A percentile compares a stretch with the other conserved stretches of the same genome.
These are phyloP conservation scores for Sugiyamaella pinicola DNA, from an alignment of 1,139 yeast species.

Conservation along the genomic window DNA sequence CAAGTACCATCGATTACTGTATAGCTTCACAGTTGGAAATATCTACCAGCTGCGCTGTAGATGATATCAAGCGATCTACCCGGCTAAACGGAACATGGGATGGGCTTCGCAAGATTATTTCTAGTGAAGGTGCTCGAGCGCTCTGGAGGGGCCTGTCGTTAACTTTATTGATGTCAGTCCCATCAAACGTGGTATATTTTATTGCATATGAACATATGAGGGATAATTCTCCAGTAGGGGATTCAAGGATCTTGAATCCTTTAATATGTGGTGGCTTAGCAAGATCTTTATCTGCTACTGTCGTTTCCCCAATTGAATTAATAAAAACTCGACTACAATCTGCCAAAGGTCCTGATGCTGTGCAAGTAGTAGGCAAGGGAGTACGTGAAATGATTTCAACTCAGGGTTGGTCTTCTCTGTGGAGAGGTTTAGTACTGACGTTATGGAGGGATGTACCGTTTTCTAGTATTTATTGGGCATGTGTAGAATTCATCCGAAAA, in stretches of 20 bases:
- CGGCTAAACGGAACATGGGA: slow-evolving; percentile 63
- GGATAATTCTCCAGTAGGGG: slow-evolving; percentile 65
- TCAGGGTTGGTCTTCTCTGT: slow-evolving; percentile 67
- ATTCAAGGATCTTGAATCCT: slow-evolving; percentile 61
- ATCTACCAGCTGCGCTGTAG: slow-evolving; percentile 39
- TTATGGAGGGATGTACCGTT: slow-evolving; percentile 98
- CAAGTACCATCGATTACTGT: slow-evolving; percentile 46
- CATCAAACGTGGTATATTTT: slow-evolving; percentile 90
- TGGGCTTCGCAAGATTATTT: slow-evolving; percentile 66
- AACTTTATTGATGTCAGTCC: slow-evolving; percentile 85
- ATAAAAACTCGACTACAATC: slow-evolving; percentile 88
- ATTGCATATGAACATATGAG: slow-evolving; percentile 88
- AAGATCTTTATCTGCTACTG: slow-evolving; percentile 78
- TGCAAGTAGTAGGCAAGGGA: slow-evolving; percentile 53
- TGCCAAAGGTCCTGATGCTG: slow-evolving; percentile 46
- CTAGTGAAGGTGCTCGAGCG: slow-evolving; percentile 72
- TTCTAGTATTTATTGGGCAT: slow-evolving; percentile 92
- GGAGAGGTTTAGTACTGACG: slow-evolving; percentile 84
- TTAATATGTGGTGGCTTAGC: slow-evolving; percentile 85
- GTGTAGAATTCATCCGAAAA: slow-evolving; percentile 45
- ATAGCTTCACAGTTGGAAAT: slow-evolving; percentile 41
- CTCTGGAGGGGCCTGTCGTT: slow-evolving; percentile 89
- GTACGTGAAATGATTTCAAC: slow-evolving; percentile 54
- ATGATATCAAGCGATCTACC: slow-evolving; percentile 38
- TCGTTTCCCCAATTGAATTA: slow-evolving; percentile 85